A percentile compares a stretch with the other conserved stretches of the same genome.
These are phyloP conservation scores for Periconia digitata DNA, from an alignment of 2,329 filamentous ascomycete genomes.

Conservation along the genomic window DNA sequence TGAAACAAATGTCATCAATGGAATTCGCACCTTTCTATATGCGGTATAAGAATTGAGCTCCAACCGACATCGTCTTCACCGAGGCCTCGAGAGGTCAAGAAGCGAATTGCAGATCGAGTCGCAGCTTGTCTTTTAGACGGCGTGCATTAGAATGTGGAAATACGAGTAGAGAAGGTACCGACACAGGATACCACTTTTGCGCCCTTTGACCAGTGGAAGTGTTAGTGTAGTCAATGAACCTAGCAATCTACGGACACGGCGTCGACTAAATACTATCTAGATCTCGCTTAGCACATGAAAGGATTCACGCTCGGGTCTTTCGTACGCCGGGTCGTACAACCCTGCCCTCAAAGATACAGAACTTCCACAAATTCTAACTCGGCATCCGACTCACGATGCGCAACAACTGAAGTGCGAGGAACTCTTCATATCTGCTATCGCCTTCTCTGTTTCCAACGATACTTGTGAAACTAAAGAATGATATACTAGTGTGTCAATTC, in stretches of 20 bases:
- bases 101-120: too few relatives aligned
- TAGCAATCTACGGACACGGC: neutral
- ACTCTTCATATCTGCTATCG: neutral
- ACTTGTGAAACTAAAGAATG: too few relatives aligned
- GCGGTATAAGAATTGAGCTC: too few relatives aligned
- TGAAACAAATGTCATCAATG: neutral
- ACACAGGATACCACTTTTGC: too few relatives aligned
- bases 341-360: neutral
- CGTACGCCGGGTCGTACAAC: neutral
- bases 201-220: neutral
- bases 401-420: neutral
- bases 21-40: neutral
- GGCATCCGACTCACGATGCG: neutral
- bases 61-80: too few relatives aligned
- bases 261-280: neutral
- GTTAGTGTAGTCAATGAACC: too few relatives aligned
- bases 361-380: neutral
- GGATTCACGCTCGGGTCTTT: neutral
- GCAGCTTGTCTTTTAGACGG: too few relatives aligned
- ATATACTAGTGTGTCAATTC: too few relatives aligned
- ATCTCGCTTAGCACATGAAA: neutral
- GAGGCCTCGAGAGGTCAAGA: neutral
- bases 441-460: too few relatives aligned
- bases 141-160: too few relatives aligned
- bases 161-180: too few relatives aligned